Conservation (phyloP, 257 asterid genomes). For the Solanum habrochaites region DNA sequence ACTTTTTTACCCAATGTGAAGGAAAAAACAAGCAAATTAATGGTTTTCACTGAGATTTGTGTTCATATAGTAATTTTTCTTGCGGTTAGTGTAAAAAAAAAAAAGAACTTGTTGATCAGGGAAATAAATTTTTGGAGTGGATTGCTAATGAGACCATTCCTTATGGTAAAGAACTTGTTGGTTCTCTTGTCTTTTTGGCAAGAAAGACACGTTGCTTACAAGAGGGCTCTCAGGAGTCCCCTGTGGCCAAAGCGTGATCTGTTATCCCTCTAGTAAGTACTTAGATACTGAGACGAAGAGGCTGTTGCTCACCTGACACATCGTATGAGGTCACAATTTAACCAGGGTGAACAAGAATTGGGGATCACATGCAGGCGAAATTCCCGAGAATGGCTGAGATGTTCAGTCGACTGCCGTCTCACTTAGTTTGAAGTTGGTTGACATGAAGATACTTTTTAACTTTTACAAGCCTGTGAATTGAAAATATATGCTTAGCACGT, state of each 20-base stretch:
- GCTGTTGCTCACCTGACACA: background rate
- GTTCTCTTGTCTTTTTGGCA: conserved; percentile 56
- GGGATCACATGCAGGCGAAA: background rate
- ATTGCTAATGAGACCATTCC: conserved; percentile 27
- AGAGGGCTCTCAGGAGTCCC: conserved; percentile 12
- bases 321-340: too few relatives aligned
- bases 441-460: conserved; percentile 39
- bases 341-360: background rate
- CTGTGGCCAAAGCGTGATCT: background rate
- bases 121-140: conserved; percentile 54
- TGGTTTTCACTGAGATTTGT: background rate
- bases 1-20: background rate
- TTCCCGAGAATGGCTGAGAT: background rate
- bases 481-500: background rate
- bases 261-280: background rate
- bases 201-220: conserved; percentile 75
- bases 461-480: background rate
- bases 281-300: background rate
- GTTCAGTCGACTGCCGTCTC: conserved; percentile 39
- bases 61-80: background rate
- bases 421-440: conserved; percentile 63
- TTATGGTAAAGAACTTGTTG: conserved; percentile 45
- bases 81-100: background rate
- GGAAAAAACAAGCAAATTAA: background rate
- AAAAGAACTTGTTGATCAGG: conserved; percentile 26